phyloP scores from a whole-genome alignment of 208 protist genomes.

The Leishmania gerbilli region DNA sequence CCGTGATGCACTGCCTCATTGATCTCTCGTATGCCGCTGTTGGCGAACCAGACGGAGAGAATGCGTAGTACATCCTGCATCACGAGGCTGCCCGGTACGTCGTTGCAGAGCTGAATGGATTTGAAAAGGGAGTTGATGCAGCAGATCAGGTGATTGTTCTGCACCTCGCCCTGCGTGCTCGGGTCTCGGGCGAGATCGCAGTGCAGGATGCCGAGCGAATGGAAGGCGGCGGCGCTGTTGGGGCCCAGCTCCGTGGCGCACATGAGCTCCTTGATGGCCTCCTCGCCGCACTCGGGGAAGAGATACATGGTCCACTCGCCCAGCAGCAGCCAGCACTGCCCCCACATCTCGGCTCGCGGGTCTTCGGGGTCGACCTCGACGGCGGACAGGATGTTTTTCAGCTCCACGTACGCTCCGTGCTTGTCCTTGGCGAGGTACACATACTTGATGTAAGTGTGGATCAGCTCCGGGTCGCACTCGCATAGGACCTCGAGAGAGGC shows the following conservation, averaged over 20 bases:
- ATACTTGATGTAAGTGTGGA: constrained; percentile 88
- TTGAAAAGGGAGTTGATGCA: constrained; percentile 82
- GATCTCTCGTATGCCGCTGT: constrained; percentile 72
- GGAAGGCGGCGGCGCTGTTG: constrained; percentile 79
- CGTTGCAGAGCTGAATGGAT: constrained; percentile 75
- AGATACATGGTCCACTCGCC: constrained; percentile 90
- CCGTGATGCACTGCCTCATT: constrained; percentile 91
- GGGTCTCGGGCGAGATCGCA: constrained; percentile 82
- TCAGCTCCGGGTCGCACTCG: constrained; percentile 77
- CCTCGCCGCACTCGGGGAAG: constrained; percentile 72
- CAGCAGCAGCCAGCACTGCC: constrained; percentile 82
- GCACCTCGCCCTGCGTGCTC: constrained; percentile 53
- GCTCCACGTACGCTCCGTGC: constrained; percentile 62
- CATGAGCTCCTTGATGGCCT: constrained; percentile 78
- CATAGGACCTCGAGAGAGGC: constrained; percentile 48
- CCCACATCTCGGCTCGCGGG: constrained; percentile 66
- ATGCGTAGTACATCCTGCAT: constrained; percentile 99
- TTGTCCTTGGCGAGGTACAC: constrained; percentile 63
- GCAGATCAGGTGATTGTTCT: constrained; percentile 65
- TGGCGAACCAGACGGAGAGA: constrained; percentile 98
- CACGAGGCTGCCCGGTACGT: constrained; percentile 69
- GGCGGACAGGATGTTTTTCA: constrained; percentile 64
- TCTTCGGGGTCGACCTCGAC: constrained; percentile 48
- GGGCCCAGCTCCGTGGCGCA: constrained; percentile 72
- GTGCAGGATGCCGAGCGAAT: constrained; percentile 87